Evolutionary conservation across 805 yeast species (phyloP).

Genomic region (Scheffersomyces spartinae): DNA sequence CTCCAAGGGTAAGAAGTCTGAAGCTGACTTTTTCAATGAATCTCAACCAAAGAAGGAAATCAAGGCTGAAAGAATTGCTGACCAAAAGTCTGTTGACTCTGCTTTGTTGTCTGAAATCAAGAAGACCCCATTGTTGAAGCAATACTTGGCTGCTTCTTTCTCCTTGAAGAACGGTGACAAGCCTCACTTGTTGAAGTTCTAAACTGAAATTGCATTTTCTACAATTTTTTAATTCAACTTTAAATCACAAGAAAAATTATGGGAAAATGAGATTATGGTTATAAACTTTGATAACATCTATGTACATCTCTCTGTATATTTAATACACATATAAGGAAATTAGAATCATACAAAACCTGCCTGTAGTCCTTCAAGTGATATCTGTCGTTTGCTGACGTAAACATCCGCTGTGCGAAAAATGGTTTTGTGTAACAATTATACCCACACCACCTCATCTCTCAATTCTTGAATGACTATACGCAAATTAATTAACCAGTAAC

Average conservation of each 20-base stretch:
- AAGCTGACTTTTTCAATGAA: slow-evolving; percentile 83
- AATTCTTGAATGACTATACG: slow-evolving; percentile 1
- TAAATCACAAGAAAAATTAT: no score
- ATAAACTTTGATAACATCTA: slow-evolving; percentile 6
- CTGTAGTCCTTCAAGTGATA: no score
- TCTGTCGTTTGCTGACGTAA: no score
- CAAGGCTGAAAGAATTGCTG: slow-evolving; percentile 88
- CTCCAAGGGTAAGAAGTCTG: slow-evolving; percentile 73
- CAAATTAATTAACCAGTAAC: no score
- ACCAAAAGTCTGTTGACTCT: slow-evolving; percentile 93
- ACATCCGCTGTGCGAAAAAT: no score
- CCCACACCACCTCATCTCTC: slow-evolving; percentile 6
- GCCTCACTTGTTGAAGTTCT: slow-evolving; percentile 97
- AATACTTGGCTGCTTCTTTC: slow-evolving; percentile 92
- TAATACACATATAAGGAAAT: no score
- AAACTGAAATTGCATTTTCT: no score
- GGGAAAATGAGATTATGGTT: slow-evolving; percentile 3
- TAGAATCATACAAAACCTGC: no score
- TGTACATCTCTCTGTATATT: slow-evolving; percentile 18
- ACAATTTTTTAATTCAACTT: no score
- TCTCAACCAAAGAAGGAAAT: slow-evolving; percentile 72
- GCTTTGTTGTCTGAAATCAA: slow-evolving; percentile 87
- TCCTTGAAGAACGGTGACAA: slow-evolving; percentile 96
- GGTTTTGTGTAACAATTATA: no score
- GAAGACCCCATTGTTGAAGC: slow-evolving; percentile 94